Percentiles rank a stretch among this genome's conserved stretches.
Conservation (phyloP, 1,284 basidiomycete species). For the Schizophyllum commune region DNA sequence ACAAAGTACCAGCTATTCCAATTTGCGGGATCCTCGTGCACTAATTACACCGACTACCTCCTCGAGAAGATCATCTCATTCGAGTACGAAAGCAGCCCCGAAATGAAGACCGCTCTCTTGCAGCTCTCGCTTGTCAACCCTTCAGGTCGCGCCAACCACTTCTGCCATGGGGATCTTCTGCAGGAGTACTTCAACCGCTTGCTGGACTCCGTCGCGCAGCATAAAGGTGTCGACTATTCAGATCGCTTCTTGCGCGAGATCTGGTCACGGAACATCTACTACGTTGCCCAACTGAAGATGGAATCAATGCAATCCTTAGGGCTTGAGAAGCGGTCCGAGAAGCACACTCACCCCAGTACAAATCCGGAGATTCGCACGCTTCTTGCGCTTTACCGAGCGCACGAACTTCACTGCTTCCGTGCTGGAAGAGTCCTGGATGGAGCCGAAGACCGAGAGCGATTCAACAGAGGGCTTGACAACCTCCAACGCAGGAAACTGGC, state of each 20-base stretch:
- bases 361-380: slow-evolving; percentile 10
- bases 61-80: slow-evolving; percentile 8
- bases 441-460: too few species aligned
- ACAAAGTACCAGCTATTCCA: slow-evolving; percentile 1
- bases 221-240: slow-evolving; percentile 16
- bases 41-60: slow-evolving; percentile 9
- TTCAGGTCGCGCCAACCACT: neutral
- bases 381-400: neutral
- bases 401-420: neutral
- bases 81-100: slow-evolving; percentile 6
- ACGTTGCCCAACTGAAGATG: slow-evolving; percentile 8
- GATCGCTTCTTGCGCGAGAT: slow-evolving; percentile 10
- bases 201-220: slow-evolving; percentile 5
- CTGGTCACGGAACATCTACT: slow-evolving; percentile 6
- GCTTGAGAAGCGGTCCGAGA: slow-evolving; percentile 1
- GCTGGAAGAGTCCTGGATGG: neutral
- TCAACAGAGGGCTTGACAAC: too few species aligned
- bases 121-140: neutral
- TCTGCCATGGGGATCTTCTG: neutral
- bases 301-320: slow-evolving; percentile 1
- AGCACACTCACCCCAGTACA: slow-evolving; percentile 8
- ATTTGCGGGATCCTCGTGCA: slow-evolving; percentile 8
- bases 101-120: neutral
- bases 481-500: too few species aligned
- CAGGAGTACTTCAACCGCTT: neutral